phyloP scores from a whole-genome alignment of 2,329 filamentous ascomycete species.

The Phialocephala subalpina region DNA sequence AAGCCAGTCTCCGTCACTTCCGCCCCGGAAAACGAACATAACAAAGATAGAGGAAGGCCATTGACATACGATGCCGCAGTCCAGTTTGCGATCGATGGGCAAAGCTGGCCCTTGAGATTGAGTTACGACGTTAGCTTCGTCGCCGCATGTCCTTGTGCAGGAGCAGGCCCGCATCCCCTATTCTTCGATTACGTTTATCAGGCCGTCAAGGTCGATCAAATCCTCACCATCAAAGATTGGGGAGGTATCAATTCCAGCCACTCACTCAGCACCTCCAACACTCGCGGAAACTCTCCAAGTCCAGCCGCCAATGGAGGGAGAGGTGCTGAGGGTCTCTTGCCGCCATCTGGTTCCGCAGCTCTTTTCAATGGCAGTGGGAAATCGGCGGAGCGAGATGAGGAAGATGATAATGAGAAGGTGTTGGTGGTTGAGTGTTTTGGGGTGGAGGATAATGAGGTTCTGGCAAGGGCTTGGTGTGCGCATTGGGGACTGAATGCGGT shows the following conservation, averaged over 20 bases:
- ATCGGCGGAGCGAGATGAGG: conserved; percentile 20
- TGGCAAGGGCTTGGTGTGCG: conserved; percentile 79
- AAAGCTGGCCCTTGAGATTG: conserved; percentile 69
- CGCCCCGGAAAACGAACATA: conserved; percentile 15
- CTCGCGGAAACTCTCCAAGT: not conserved
- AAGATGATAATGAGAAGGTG: conserved; percentile 68
- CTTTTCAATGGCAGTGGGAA: not conserved
- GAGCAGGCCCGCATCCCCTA: conserved; percentile 69
- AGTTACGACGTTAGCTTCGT: conserved; percentile 73
- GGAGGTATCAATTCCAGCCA: conserved; percentile 40
- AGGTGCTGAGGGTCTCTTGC: not conserved
- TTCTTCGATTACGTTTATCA: conserved; percentile 76
- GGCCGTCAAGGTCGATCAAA: conserved; percentile 66
- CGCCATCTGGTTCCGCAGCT: not conserved
- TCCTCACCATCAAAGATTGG: conserved; percentile 74
- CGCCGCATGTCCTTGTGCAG: conserved; percentile 68
- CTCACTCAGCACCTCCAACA: not conserved
- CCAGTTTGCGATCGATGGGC: conserved; percentile 69
- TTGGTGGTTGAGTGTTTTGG: conserved; percentile 78
- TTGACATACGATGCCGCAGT: conserved; percentile 66
- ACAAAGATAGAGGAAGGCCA: conserved; percentile 43
- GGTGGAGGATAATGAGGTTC: conserved; percentile 77
- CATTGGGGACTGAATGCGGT: conserved; percentile 78
- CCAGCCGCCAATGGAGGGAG: not conserved
- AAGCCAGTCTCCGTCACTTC: conserved; percentile 48